Evolutionary conservation across 345 rosid genomes (phyloP), one percentile per base, ranked within the genome.

Genomic region (Gossypium mustelinum): DNA sequence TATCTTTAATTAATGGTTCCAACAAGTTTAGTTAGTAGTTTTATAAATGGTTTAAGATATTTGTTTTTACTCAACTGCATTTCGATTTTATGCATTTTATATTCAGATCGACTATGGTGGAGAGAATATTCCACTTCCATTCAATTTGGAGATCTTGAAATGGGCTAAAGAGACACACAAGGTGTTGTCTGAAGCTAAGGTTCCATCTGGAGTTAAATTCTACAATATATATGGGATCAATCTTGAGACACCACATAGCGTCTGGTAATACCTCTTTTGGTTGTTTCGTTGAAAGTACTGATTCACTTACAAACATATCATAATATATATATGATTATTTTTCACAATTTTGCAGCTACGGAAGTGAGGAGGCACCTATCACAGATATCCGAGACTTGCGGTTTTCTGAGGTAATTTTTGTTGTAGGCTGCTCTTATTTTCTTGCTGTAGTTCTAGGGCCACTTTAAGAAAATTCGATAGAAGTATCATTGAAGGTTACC

Each of bases 241-340:
- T 83, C 83, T 91, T 60, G 97, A 85, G 77, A 92, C 98, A 55
- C 98, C 98, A 9, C 98, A 92, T 55, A 89, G 87, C 80, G 95
- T 89, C 72, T 83, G 98, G 98, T 94, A 91, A 80, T 83, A 58
- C 70, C 82, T 83, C 71, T 74, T 75, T 63, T 7, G 11, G 14
- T 65, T 48, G 62, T 64, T 57, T 72, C 14, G 45, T 50, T 43
- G 6, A 55, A 73, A 51, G 48, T 73, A 52, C 45, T 3, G 4
- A 45, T 80, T 71, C 59, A 50, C 47, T 58, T 62, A 3, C 11
- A 77, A 62, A 41, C 72, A 5, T 5, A 34, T 34, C 41, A 34
- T 34, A 34, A 34, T 34, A 34, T 34, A 29, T 5, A 34, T 74
- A 45, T 44, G 9, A 9, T 54, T 44, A 50, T 12, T 63, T n/a